phyloP scores from a whole-genome alignment of 306 rosid genomes.

The Fragaria ananassa region DNA sequence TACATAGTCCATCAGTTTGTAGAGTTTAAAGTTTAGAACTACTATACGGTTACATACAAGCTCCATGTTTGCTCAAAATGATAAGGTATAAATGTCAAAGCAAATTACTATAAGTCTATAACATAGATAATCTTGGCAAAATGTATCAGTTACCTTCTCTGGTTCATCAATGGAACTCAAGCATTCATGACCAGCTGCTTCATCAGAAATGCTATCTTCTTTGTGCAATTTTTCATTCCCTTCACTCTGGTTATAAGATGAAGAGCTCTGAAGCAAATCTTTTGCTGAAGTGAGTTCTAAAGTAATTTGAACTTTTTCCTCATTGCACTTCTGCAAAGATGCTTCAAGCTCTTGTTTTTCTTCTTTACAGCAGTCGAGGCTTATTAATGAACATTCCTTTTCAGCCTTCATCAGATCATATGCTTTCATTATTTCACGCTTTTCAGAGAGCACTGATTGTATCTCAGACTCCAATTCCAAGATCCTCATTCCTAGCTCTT shows the following conservation, averaged over 20 bases:
- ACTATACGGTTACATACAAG: neutral
- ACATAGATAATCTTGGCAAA: slow-evolving; percentile 7
- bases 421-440: slow-evolving; percentile 73
- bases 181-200: slow-evolving; percentile 30
- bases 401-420: slow-evolving; percentile 87
- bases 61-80: neutral
- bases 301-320: slow-evolving; percentile 67
- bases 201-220: slow-evolving; percentile 25
- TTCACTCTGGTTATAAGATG: slow-evolving; percentile 38
- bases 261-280: slow-evolving; percentile 46
- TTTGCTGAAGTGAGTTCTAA: slow-evolving; percentile 54
- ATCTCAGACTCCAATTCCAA: slow-evolving; percentile 83
- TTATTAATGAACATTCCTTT: slow-evolving; percentile 86
- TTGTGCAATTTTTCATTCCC: slow-evolving; percentile 29
- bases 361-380: slow-evolving; percentile 95
- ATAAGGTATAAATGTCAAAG: slow-evolving; percentile 9
- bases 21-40: neutral
- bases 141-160: slow-evolving; percentile 45
- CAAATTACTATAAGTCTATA: slow-evolving; percentile 1
- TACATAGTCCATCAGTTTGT: neutral
- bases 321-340: slow-evolving; percentile 63
- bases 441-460: slow-evolving; percentile 68
- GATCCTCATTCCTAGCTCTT: slow-evolving; percentile 76
- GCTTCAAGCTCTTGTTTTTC: slow-evolving; percentile 87
- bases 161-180: slow-evolving; percentile 35